Base-by-base conservation (phyloP, 2,329 filamentous ascomycete species). In the Colletotrichum musicola region DNA sequence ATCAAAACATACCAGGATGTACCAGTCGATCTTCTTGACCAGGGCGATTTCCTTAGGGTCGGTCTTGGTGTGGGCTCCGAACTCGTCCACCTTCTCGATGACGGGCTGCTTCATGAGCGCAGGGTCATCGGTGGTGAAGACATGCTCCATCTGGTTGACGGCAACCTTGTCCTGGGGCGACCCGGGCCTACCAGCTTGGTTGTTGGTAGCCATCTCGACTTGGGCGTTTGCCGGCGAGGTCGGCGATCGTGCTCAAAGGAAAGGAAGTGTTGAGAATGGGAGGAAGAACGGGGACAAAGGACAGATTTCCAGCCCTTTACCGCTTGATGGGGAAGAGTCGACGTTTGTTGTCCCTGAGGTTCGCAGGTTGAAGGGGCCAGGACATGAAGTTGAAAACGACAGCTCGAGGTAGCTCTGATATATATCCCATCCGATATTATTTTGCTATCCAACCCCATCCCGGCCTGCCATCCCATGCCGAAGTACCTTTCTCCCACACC, bases 1-100 rank as follows among this genome's bases (percentile, higher is more conserved):
- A 10, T 18, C 16, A 1, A 22, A 14, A 50, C 71, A 44, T 60
- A 75, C 74, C 65, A 80, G 76, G 25, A 80, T 79, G 70, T 75
- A 78, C 47, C 73, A 62, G 70, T 80, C 79, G 4, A 81, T 72
- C 68, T 77, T 79, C 56, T 73, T 75, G 16, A 80, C 78, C 14
- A 80, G 70, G 5, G 75, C 75, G 66, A 79, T 80, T 56, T 80
- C 77, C 40, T 70, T 77, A 2, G 79, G 79, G 56, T 81, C 79
- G 3, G 79, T 80, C 72, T 81, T 81, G 59, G 77, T 76, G 59
- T 77, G 74, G 6, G 80, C 79, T 27, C 80, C 80, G 7, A 78
- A 81, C 71, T 81, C 79, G 62, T 81, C 80, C 10, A 72, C 62
- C 18, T 72, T 73, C n/a, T 72, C 72, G 14, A 61, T 22, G 14